phyloP scores from a whole-genome alignment of 2,329 filamentous ascomycete genomes.

The Albifimbria verrucaria region DNA sequence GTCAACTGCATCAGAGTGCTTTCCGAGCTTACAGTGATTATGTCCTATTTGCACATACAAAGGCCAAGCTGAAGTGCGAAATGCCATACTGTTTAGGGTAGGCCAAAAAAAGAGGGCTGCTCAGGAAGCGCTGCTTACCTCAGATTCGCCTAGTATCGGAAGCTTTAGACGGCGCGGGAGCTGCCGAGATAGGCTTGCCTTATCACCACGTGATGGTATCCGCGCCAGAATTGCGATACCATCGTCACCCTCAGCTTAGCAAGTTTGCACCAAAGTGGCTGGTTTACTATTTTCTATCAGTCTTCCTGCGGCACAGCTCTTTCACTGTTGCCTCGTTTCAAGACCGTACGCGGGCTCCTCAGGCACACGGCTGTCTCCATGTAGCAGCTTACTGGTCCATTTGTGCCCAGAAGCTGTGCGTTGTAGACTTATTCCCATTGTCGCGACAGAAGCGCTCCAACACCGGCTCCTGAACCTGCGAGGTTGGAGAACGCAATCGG shows the following conservation, averaged over 20 bases:
- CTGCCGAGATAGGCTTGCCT: slow-evolving; percentile 17
- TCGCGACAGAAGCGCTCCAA: slow-evolving; percentile 21
- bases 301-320: not conserved
- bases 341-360: slow-evolving; percentile 7
- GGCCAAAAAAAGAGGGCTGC: no score
- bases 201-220: slow-evolving; percentile 33
- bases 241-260: slow-evolving; percentile 30
- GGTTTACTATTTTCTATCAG: slow-evolving; percentile 14
- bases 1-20: no score
- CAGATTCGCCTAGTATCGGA: no score
- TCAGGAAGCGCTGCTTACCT: no score
- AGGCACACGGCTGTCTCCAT: slow-evolving; percentile 27
- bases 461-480: slow-evolving; percentile 8
- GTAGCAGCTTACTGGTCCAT: slow-evolving; percentile 29
- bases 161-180: not conserved
- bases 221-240: slow-evolving; percentile 23
- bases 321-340: not conserved
- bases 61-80: no score
- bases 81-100: no score
- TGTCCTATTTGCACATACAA: no score
- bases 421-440: slow-evolving; percentile 17
- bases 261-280: slow-evolving; percentile 30
- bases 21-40: no score
- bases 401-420: slow-evolving; percentile 32
- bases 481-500: not conserved